A percentile compares a stretch with the other conserved stretches of the same genome.
These are phyloP conservation scores for Aechmea fasciata DNA, from an alignment of 176 grass and related monocot species.

Conservation along the genomic window DNA sequence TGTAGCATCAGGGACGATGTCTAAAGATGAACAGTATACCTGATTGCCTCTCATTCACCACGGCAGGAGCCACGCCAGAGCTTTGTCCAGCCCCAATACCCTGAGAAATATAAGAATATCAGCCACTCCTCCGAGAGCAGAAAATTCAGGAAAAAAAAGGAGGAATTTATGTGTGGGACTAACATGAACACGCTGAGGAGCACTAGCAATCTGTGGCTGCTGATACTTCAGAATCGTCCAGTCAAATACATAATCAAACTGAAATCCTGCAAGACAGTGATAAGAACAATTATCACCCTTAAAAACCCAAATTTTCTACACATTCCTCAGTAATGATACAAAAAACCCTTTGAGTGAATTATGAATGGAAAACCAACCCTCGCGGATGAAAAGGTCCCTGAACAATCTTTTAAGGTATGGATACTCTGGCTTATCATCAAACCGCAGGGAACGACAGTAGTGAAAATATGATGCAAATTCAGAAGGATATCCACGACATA, in stretches of 20 bases:
- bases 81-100: slow-evolving; percentile 60
- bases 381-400: slow-evolving; percentile 92
- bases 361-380: slow-evolving; percentile 43
- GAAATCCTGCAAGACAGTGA: slow-evolving; percentile 67
- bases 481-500: slow-evolving; percentile 77
- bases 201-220: slow-evolving; percentile 85
- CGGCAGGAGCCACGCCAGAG: slow-evolving; percentile 54
- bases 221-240: slow-evolving; percentile 98
- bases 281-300: slow-evolving; percentile 4
- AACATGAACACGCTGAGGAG: slow-evolving; percentile 55
- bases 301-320: not conserved
- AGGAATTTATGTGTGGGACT: not conserved
- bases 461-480: slow-evolving; percentile 98
- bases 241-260: slow-evolving; percentile 98
- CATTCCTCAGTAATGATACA: not conserved
- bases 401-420: slow-evolving; percentile 91
- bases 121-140: not conserved
- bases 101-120: slow-evolving; percentile 24
- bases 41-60: slow-evolving; percentile 72
- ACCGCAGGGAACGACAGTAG: slow-evolving; percentile 81
- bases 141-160: not conserved
- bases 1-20: not conserved
- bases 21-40: slow-evolving; percentile 23
- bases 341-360: not conserved
- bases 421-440: slow-evolving; percentile 96